phyloP scores from a whole-genome alignment of 371 early-diverging fungal species.

The Circinella minor region DNA sequence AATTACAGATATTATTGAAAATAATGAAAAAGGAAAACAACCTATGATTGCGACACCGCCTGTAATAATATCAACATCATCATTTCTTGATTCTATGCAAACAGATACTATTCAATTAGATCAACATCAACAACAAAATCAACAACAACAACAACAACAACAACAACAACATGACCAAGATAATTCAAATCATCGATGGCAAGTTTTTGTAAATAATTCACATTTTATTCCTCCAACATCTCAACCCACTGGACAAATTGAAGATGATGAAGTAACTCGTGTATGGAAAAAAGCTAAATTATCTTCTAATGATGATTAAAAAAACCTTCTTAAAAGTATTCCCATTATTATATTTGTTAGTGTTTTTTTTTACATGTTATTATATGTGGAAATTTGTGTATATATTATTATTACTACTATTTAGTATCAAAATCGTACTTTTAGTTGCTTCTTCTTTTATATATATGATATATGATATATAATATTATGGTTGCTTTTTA shows the following conservation, averaged over 20 bases:
- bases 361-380: no score
- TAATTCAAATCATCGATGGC: conserved; percentile 1
- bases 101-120: conserved; percentile 3
- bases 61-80: conserved; percentile 14
- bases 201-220: conserved; percentile 12
- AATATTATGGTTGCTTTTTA: no score
- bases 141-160: not conserved
- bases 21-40: conserved; percentile 1
- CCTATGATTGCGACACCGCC: conserved; percentile 7
- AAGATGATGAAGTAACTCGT: not conserved
- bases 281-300: conserved; percentile 7
- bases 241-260: not conserved
- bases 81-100: conserved; percentile 10
- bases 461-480: no score
- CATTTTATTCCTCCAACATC: not conserved
- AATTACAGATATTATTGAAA: not conserved
- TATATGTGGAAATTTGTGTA: no score
- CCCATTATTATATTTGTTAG: not conserved
- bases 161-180: not conserved
- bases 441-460: no score
- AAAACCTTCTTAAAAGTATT: not conserved
- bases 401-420: no score
- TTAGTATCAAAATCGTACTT: no score
- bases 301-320: not conserved
- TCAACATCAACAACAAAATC: conserved; percentile 6